Conservation (phyloP, 257 asterid species). For the Asclepias syriaca region DNA sequence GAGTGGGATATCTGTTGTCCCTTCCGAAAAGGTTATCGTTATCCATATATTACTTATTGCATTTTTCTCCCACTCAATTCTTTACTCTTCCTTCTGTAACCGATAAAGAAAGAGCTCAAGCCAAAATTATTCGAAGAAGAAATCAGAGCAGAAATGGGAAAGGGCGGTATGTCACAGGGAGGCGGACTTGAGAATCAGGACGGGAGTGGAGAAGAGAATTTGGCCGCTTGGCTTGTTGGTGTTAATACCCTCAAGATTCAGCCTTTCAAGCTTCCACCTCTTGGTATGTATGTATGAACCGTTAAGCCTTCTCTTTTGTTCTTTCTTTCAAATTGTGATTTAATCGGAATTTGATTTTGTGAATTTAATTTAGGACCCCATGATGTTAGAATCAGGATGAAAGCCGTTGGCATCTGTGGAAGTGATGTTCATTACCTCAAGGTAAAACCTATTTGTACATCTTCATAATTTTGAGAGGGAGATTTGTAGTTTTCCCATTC, state of each 20-base stretch:
- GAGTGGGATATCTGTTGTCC: background rate
- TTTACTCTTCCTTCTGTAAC: too few relatives aligned
- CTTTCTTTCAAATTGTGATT: background rate
- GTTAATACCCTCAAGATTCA: constrained; percentile 79
- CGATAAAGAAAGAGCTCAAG: too few relatives aligned
- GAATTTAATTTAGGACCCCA: constrained; percentile 49
- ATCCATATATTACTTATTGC: background rate
- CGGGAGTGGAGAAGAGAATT: constrained; percentile 51
- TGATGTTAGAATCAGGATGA: constrained; percentile 88
- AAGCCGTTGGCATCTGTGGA: constrained; percentile 98
- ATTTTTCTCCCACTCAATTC: background rate
- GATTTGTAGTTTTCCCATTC: too few relatives aligned
- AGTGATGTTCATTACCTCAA: constrained; percentile 97
- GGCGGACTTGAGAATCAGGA: constrained; percentile 14
- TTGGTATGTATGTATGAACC: constrained; percentile 32
- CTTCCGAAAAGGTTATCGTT: background rate
- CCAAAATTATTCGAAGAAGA: background rate
- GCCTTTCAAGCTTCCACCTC: constrained; percentile 85
- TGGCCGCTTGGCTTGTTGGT: constrained; percentile 99
- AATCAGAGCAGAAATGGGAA: constrained; percentile 43
- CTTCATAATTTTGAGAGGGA: background rate
- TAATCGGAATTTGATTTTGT: background rate
- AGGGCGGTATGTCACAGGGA: constrained; percentile 42
- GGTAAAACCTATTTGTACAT: constrained; percentile 29
- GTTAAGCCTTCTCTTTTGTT: too few relatives aligned